A percentile compares a stretch with the other conserved stretches of the same genome.
These are phyloP conservation scores for Pseudocercospora cruenta DNA, from an alignment of 2,329 filamentous ascomycete genomes.

Conservation along the genomic window DNA sequence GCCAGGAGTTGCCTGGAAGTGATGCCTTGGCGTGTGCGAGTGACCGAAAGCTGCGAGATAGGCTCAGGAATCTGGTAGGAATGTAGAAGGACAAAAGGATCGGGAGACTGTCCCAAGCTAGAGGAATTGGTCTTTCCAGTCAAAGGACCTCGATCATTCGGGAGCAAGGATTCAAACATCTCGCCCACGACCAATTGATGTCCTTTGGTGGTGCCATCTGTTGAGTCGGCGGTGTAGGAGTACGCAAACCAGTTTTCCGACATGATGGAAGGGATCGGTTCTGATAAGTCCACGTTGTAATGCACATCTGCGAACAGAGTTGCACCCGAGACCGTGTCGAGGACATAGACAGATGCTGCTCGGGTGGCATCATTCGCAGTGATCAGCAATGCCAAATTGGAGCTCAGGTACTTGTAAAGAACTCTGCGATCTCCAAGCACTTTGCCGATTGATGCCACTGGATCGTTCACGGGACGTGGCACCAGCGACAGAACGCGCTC, in stretches of 20 bases:
- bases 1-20: slow-evolving; percentile 80
- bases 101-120: slow-evolving; percentile 66
- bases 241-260: slow-evolving; percentile 97
- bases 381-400: slow-evolving; percentile 79
- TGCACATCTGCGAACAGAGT: slow-evolving; percentile 74
- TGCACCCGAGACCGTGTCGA: slow-evolving; percentile 85
- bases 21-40: slow-evolving; percentile 90
- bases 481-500: slow-evolving; percentile 72
- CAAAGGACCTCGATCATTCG: slow-evolving; percentile 83
- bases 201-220: slow-evolving; percentile 67
- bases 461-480: slow-evolving; percentile 73
- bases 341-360: slow-evolving; percentile 72
- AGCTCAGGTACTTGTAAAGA: slow-evolving; percentile 94
- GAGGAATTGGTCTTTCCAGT: slow-evolving; percentile 74
- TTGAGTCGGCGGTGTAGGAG: slow-evolving; percentile 65
- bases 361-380: slow-evolving; percentile 63
- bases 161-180: slow-evolving; percentile 80
- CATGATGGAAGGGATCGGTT: slow-evolving; percentile 75
- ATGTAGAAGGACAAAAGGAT: slow-evolving; percentile 78
- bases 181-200: slow-evolving; percentile 86
- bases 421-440: slow-evolving; percentile 92
- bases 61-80: slow-evolving; percentile 78
- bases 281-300: slow-evolving; percentile 71
- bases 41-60: slow-evolving; percentile 79
- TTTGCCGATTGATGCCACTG: slow-evolving; percentile 90